A percentile compares a stretch with the other conserved stretches of the same genome.
phyloP scores from a whole-genome alignment of 1,284 basidiomycete genomes.

The Pyrrhoderma noxium region DNA sequence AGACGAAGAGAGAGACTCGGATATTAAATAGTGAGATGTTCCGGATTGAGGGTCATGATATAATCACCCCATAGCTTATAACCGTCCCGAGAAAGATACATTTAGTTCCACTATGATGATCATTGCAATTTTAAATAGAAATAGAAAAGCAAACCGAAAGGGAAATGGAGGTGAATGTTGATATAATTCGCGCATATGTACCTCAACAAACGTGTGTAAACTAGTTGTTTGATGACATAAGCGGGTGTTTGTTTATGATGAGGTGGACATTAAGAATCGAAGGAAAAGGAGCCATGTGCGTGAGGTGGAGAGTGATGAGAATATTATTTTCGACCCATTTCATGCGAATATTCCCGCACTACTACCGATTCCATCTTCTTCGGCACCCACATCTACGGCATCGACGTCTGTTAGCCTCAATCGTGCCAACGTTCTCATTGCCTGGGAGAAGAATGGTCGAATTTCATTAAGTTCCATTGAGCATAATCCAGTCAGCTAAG shows the following conservation, averaged over 20 bases:
- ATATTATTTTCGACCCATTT: not conserved
- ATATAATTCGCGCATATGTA: too few species aligned
- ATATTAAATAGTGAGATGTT: too few species aligned
- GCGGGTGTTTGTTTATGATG: too few species aligned
- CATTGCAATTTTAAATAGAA: not conserved
- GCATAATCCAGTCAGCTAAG: slow-evolving; percentile 76
- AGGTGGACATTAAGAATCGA: too few species aligned
- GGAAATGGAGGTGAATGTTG: too few species aligned
- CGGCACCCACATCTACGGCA: not conserved
- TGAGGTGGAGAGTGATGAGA: not conserved
- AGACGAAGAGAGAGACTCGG: not conserved
- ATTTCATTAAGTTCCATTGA: slow-evolving; percentile 92
- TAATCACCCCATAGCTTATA: too few species aligned
- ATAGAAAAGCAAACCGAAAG: too few species aligned
- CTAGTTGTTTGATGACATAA: too few species aligned
- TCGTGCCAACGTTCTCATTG: slow-evolving; percentile 58
- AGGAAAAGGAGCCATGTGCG: not conserved
- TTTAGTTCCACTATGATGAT: too few species aligned
- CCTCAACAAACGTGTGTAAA: too few species aligned
- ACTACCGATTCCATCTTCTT: not conserved
- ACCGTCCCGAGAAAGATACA: too few species aligned
- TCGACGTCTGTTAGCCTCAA: slow-evolving; percentile 1
- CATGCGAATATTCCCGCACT: not conserved
- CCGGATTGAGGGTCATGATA: too few species aligned
- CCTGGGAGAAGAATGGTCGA: slow-evolving; percentile 79